Percentiles rank a stretch among this genome's conserved stretches.
Conservation (phyloP, 2,329 filamentous ascomycete genomes). For the Tolypocladium nubicola region DNA sequence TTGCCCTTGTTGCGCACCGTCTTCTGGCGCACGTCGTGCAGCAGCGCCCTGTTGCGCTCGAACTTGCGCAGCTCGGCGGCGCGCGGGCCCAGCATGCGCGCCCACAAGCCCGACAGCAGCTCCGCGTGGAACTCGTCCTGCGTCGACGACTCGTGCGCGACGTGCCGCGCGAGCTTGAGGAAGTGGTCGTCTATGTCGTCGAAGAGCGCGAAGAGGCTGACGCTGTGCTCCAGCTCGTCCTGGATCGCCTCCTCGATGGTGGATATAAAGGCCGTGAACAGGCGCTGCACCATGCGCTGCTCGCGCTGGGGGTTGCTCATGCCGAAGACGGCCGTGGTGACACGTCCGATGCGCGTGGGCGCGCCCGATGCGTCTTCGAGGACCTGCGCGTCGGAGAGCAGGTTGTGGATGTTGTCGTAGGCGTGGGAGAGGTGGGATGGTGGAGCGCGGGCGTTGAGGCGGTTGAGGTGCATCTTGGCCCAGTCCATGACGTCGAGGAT, state of each 20-base stretch:
- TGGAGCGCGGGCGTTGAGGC: slow-evolving; percentile 50
- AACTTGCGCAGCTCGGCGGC: slow-evolving; percentile 74
- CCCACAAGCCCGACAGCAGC: slow-evolving; percentile 77
- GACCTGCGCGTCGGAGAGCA: slow-evolving; percentile 55
- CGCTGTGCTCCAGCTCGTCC: slow-evolving; percentile 69
- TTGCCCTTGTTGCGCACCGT: slow-evolving; percentile 83
- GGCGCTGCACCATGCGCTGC: slow-evolving; percentile 68
- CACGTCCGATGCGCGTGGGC: slow-evolving; percentile 57
- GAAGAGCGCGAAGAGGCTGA: slow-evolving; percentile 79
- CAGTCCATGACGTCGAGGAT: slow-evolving; percentile 95
- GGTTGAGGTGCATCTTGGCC: slow-evolving; percentile 75
- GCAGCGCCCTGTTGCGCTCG: slow-evolving; percentile 75
- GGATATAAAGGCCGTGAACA: slow-evolving; percentile 72
- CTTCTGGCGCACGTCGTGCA: slow-evolving; percentile 68
- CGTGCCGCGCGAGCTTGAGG: slow-evolving; percentile 73
- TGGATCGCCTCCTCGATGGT: slow-evolving; percentile 85
- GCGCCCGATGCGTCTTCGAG: slow-evolving; percentile 42
- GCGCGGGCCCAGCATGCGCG: slow-evolving; percentile 68
- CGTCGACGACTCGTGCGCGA: slow-evolving; percentile 70
- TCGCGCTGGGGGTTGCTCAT: slow-evolving; percentile 73
- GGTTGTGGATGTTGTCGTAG: slow-evolving; percentile 74
- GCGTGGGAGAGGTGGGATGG: slow-evolving; percentile 51
- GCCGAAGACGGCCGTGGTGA: slow-evolving; percentile 68
- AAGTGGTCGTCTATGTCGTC: slow-evolving; percentile 87
- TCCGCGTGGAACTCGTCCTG: slow-evolving; percentile 77